Evolutionary conservation across 2,329 filamentous ascomycete genomes (phyloP), one percentile per base, ranked within the genome.

Genomic region (Ascochyta koolunga): DNA sequence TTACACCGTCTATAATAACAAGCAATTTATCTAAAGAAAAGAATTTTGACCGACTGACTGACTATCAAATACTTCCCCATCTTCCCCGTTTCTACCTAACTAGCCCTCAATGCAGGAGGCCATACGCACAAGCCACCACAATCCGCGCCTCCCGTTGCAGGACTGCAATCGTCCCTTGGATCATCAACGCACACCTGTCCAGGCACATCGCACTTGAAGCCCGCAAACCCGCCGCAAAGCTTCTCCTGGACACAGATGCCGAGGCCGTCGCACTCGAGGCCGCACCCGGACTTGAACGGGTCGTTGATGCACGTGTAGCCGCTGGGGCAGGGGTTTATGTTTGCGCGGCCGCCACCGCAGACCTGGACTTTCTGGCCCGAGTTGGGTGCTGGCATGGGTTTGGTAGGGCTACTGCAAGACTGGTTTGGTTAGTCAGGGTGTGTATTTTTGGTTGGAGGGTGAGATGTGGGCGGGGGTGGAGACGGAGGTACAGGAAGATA

Each of bases 111-210:
- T 13, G 33, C 27, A 43, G 49, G 44, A 32, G 60, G 61, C 62
- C 59, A 73, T 16, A 74, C 59, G 59, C 79, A 81, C 27, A 80
- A 59, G 0, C 78, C 78, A 4, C 66, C 71, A 54, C 78, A 81
- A 58, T 81, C 78, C 2, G 69, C 67, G 0, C 77, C 77, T 0
- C 77, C 77, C 1, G 68, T 64, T 21, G 56, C 18, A 1, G 72
- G 69, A 61, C 77, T 72, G 54, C 78, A 81, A 11, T 70, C 65
- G 58, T 80, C 78, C 10, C 70, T 61, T 5, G 77, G 75, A 56
- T 79, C 74, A 65, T 80, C 78, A 29, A 75, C 60, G 51, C 79
- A 81, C 9, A 66, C 63, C 65, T 73, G 65, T 1, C 67, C 70
- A 10, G 50, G 36, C 4, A 50, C 37, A 5, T 63, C 52, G 54